Evolutionary conservation across 1,284 basidiomycete genomes (phyloP), one percentile per base, ranked within the genome.

Genomic region (Apiotrichum gamsii): DNA sequence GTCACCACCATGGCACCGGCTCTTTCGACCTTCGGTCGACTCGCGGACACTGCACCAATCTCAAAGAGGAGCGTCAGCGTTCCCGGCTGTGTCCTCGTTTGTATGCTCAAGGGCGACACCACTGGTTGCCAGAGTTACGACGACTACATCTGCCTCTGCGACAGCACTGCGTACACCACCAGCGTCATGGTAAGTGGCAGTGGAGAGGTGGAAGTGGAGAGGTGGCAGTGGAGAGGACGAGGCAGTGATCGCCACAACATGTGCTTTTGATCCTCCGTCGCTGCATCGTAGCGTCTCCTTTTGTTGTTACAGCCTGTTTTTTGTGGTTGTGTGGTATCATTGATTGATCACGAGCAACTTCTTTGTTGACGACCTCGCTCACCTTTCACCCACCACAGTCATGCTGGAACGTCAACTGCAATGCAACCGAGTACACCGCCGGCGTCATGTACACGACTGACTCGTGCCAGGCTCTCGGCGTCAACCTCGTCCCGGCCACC

Each of bases 351-450:
- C n/a, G n/a, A n/a, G n/a, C 10, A 5, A 13, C 31, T 8, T 36
- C 34, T 21, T 6, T 18, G 18, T 10, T 20, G 8, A 23, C 19
- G 29, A 14, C 20, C 31, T n/a, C n/a, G n/a, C n/a, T n/a, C n/a
- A n/a, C n/a, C n/a, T n/a, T n/a, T n/a, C n/a, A 16, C 45, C 41
- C 25, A 47, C 39, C 20, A 5, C n/a, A n/a, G 47, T 23, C 31
- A 21, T 49, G 47, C 41, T 43, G 41, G 42, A 31, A 32, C 11
- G 18, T 49, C 20, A 33, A 21, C 18, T 49, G 47, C 47, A 33
- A 31, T 8, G 31, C 18, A 5, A 5, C 14, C 3, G 47, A 49
- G 23, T 11, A 33, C 31, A 3, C 18, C 8, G 3, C n/a, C 8
- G 47, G 38, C n/a, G 8, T 40, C n/a, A 5, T 13, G 3, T 24